Evolutionary conservation across 352 stramenopile genomes (phyloP), one percentile per base, ranked within the genome.

Genomic region (Globisporangium spiculum): DNA sequence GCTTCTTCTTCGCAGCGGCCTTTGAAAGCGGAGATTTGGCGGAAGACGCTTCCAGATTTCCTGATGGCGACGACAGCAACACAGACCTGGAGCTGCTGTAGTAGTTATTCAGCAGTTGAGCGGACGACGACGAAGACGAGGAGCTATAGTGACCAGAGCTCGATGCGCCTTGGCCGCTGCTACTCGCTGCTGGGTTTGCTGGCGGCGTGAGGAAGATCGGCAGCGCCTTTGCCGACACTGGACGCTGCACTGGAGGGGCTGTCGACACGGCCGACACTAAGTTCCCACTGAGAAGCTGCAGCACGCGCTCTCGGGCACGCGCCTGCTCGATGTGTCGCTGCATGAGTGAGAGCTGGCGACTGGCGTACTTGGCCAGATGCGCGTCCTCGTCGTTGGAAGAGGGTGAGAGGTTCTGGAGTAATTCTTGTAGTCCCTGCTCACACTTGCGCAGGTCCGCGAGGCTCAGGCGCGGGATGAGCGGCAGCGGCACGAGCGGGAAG

Each of bases 401-500:
- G 0, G 69, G 30, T 2, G 63, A 64, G 16, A 92, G 79, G 6
- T 79, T 77, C 22, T 66, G 30, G 10, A 86, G 67, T 3, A 92
- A 60, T 18, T 76, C 60, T 4, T 71, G 30, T 0, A 93, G 68
- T 0, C 76, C 79, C 1, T 24, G n/a, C 36, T 84, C 72, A 46
- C 85, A 80, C 59, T 75, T 70, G n/a, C 63, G 61, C n/a, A 93
- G 68, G 26, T 89, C 81, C 14, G 30, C 27, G 27, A 82, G 70
- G 1, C 38, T 26, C 8, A 93, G 57, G n/a, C 73, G 75, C 36
- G 83, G 70, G 32, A 93, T 90, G 20, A 90, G 67, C 4, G 71
- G 60, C 24, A 93, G 55, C 32, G 83, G 84, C 26, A 92, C 75
- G 32, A 92, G 71, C 6, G 84, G 82, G 46, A 90, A 92, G 74